Conservation (phyloP, 2,329 filamentous ascomycete genomes). For the Alternaria novae-zelandiae region DNA sequence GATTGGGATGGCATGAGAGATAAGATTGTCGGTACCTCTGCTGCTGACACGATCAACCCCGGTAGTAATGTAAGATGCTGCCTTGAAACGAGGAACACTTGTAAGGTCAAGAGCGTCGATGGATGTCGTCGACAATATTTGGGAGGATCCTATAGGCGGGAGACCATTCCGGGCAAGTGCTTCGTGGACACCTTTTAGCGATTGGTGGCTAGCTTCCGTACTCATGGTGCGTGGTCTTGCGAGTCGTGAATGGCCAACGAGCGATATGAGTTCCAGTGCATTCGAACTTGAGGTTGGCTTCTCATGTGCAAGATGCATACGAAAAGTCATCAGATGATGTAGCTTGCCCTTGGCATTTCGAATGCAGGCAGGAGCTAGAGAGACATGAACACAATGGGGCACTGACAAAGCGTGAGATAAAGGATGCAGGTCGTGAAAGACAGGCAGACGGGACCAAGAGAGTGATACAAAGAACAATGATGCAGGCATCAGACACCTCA, state of each 20-base stretch:
- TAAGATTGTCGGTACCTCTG: neutral
- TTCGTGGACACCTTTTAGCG: neutral
- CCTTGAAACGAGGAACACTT: neutral
- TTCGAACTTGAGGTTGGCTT: neutral
- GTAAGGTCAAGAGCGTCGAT: neutral
- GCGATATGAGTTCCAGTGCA: neutral
- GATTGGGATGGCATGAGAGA: neutral
- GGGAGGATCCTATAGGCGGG: neutral
- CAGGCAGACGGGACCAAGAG: neutral
- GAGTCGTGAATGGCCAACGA: neutral
- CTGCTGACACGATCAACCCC: neutral
- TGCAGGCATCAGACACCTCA: neutral
- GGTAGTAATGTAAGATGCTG: neutral
- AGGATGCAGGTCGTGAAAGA: neutral
- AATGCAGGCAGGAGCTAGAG: neutral
- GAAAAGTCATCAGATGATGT: neutral
- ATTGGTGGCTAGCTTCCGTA: neutral
- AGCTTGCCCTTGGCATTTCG: neutral
- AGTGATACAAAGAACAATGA: neutral
- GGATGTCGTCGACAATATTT: neutral
- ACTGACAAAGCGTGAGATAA: neutral
- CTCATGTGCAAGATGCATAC: neutral
- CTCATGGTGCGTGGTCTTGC: neutral
- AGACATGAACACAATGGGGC: neutral
- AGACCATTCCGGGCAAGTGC: neutral